Evolutionary conservation across 2,329 filamentous ascomycete genomes (phyloP).

Genomic region (Colletotrichum scovillei): DNA sequence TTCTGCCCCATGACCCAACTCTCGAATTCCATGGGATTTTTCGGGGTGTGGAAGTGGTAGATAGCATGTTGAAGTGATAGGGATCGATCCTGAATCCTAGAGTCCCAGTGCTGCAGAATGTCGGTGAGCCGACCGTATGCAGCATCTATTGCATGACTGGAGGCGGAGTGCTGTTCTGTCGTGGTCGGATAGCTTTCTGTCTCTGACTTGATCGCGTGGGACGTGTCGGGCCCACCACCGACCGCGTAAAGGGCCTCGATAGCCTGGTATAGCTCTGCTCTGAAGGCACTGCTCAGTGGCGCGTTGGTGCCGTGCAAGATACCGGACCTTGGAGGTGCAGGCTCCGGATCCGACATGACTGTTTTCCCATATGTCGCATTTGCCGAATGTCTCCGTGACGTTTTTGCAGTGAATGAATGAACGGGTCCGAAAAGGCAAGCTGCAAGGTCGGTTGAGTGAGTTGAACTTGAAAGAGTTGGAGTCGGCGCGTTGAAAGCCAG

Average conservation of each 20-base stretch:
- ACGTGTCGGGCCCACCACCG: slow-evolving; percentile 6
- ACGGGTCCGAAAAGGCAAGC: not conserved
- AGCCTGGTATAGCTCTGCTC: slow-evolving; percentile 9
- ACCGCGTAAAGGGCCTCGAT: slow-evolving; percentile 29
- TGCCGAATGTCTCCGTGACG: not conserved
- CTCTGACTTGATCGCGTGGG: not conserved
- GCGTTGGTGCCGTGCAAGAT: slow-evolving; percentile 14
- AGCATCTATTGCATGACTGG: not conserved
- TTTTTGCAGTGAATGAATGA: not conserved
- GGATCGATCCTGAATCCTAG: not conserved
- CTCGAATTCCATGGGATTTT: slow-evolving; percentile 10
- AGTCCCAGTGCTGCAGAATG: slow-evolving; percentile 9
- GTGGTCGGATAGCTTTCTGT: not conserved
- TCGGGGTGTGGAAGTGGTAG: slow-evolving; percentile 25
- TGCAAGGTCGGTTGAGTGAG: not conserved
- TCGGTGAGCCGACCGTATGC: not conserved
- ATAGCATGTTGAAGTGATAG: slow-evolving; percentile 17
- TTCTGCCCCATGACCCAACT: not conserved
- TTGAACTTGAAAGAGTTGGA: not conserved
- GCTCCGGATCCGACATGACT: slow-evolving; percentile 21
- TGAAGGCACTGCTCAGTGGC: slow-evolving; percentile 15
- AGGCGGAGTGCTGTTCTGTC: not conserved
- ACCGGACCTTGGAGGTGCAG: slow-evolving; percentile 4
- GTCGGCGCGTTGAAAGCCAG: not conserved
- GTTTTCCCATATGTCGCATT: slow-evolving; percentile 1